Conservation (phyloP, 176 grass and related monocot species). For the Oryza officinalis region DNA sequence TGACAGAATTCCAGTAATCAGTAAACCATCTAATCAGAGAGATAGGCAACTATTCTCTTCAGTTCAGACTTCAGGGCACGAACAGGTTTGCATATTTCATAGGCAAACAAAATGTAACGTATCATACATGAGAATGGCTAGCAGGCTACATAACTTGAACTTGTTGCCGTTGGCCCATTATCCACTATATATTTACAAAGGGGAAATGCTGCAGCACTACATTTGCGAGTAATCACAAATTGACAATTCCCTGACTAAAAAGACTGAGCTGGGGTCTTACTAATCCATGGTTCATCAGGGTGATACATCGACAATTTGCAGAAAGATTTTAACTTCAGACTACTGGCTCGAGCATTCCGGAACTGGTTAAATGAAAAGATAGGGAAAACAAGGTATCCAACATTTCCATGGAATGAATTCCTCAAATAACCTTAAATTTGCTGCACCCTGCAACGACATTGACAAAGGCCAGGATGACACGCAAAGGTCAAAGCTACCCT, state of each 20-base stretch:
- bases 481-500: slow-evolving; percentile 25
- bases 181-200: slow-evolving; percentile 23
- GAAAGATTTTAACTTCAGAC: background rate
- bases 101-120: background rate
- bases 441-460: slow-evolving; percentile 25
- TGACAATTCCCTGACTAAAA: background rate
- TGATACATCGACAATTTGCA: background rate
- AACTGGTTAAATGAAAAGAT: background rate
- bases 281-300: background rate
- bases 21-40: background rate
- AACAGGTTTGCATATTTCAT: too few relatives aligned
- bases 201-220: background rate
- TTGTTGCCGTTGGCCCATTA: background rate
- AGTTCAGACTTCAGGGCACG: background rate
- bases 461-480: background rate
- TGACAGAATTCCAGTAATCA: background rate
- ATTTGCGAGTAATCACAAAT: slow-evolving; percentile 2
- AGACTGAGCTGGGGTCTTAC: background rate
- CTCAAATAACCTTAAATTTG: background rate
- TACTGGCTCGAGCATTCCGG: background rate
- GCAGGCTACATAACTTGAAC: background rate
- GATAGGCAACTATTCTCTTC: background rate
- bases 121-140: background rate
- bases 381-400: background rate
- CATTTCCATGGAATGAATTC: slow-evolving; percentile 12